Conservation (phyloP, 2,329 filamentous ascomycete species). For the Cyanodermella asteris region DNA sequence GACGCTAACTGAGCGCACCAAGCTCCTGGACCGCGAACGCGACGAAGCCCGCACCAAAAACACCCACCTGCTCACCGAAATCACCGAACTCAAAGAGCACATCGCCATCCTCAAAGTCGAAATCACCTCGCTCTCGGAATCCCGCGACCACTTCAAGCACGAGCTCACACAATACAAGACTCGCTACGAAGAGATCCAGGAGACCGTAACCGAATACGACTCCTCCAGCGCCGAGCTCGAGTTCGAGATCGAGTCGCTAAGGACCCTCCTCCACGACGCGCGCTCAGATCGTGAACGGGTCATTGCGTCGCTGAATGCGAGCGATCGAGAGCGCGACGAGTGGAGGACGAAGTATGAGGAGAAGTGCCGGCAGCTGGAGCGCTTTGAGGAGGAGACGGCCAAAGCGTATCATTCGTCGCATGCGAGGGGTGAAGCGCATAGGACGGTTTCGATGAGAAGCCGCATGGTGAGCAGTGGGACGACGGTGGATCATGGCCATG, state of each 20-base stretch:
- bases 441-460: too few relatives aligned
- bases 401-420: too few relatives aligned
- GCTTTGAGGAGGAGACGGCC: too few relatives aligned
- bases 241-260: constrained; percentile 12
- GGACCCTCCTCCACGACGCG: constrained; percentile 10
- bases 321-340: too few relatives aligned
- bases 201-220: constrained; percentile 10
- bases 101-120: constrained; percentile 10
- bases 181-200: constrained; percentile 11
- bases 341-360: too few relatives aligned
- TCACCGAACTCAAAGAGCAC: constrained; percentile 10
- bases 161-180: constrained; percentile 10
- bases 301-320: constrained; percentile 11
- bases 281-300: constrained; percentile 13
- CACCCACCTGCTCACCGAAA: constrained; percentile 8
- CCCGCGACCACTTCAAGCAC: constrained; percentile 9
- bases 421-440: too few relatives aligned
- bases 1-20: constrained; percentile 10
- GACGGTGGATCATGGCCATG: too few relatives aligned
- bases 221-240: constrained; percentile 9
- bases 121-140: constrained; percentile 8
- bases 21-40: constrained; percentile 10
- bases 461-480: too few relatives aligned
- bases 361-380: too few relatives aligned
- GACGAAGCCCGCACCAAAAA: constrained; percentile 11